Base-by-base conservation (phyloP, 140 eudicot species). In the Erigeron philadelphicus region DNA sequence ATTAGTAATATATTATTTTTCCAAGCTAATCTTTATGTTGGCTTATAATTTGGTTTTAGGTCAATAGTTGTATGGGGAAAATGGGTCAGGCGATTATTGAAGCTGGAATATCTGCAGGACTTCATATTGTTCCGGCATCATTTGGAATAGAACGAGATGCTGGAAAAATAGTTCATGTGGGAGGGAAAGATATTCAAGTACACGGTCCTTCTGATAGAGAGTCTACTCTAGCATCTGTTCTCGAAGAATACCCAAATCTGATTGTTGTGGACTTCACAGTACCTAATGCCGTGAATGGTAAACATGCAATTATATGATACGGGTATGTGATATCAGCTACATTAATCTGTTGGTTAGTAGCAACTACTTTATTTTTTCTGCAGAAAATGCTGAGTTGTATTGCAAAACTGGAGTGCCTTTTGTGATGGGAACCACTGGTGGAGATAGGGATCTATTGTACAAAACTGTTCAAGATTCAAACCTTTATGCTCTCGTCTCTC, bases 381-480 rank as follows among this genome's bases (percentile, higher is more conserved):
- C 79, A 92, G 98, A 81, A 35, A 92, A 92, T 75, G 96, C 98
- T 69, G 96, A 84, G 52, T 50, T 92, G 31, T 92, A 92, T 78
- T 82, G 87, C 76, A 88, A 84, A 84, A 77, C 73, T 52, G 90
- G 95, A 60, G 92, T 92, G 58, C 98, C 98, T 50, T 92, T 92
- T 71, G 96, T 92, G 42, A 86, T 92, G 90, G 98, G 98, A 75
- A 92, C 98, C 55, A 92, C 98, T 12, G 98, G 98, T 61, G 98
- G 98, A 74, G 95, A 92, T 60, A 84, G 98, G 77, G 95, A 88
- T 72, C 85, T 59, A 56, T 80, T 88, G 68, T 84, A 84, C 72
- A 88, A 84, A 71, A 86, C 96, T 64, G 98, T 92, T 9, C 70
- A 78, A 31, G 95, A 88, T 16, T 76, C 92, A 0, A 81, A 82